These are phyloP conservation scores for Rhytidiadelphus loreus DNA, from an alignment of 225 moss, liverwort and hornwort species.

Conservation along the genomic window DNA sequence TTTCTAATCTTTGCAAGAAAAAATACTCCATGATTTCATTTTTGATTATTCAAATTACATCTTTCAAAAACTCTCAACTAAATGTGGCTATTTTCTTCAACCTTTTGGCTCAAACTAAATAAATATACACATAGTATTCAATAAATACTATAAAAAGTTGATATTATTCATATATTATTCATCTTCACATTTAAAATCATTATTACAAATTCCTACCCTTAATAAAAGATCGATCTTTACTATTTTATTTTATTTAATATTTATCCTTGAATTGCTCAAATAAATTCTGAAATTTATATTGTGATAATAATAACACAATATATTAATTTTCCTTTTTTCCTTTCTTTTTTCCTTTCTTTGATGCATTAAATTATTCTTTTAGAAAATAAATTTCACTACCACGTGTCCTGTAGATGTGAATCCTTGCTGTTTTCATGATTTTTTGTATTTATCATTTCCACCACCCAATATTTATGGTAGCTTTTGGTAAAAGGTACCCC, in stretches of 20 bases:
- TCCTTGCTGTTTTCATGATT: not conserved
- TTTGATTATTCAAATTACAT: not conserved
- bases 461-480: not conserved
- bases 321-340: too few relatives aligned
- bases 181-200: not conserved
- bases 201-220: too few relatives aligned
- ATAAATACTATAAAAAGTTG: too few relatives aligned
- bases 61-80: too few relatives aligned
- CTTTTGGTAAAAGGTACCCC: not conserved
- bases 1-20: too few relatives aligned
- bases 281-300: not conserved
- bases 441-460: not conserved
- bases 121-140: accelerated
- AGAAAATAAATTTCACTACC: accelerated
- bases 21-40: not conserved
- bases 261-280: not conserved
- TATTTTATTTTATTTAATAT: too few relatives aligned
- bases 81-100: not conserved
- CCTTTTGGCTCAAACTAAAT: not conserved
- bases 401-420: not conserved
- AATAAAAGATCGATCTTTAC: not conserved
- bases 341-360: too few relatives aligned
- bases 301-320: not conserved
- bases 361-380: not conserved
- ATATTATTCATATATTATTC: not conserved